A percentile compares a stretch with the other conserved stretches of the same genome.
Conservation (phyloP, 208 protist genomes). For the Leishmania lainsoni region DNA sequence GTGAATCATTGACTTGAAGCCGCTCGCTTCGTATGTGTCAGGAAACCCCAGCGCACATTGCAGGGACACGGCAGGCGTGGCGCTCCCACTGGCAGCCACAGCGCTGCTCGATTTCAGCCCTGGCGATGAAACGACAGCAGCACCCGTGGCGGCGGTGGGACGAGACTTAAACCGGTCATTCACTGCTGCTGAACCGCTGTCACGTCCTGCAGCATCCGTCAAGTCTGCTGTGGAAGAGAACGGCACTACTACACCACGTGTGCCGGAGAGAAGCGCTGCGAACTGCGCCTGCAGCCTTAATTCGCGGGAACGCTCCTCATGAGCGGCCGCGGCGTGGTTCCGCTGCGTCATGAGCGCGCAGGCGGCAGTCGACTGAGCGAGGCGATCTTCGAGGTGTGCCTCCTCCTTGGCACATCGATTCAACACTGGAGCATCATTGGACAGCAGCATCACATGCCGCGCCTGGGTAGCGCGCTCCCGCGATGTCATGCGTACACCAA, state of each 20-base stretch:
- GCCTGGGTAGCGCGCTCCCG: slow-evolving; percentile 22
- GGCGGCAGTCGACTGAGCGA: slow-evolving; percentile 29
- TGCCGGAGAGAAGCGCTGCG: slow-evolving; percentile 22
- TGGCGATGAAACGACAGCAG: neutral
- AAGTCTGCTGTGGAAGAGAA: neutral
- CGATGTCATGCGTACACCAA: slow-evolving; percentile 7
- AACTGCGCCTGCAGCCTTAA: slow-evolving; percentile 40
- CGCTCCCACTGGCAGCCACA: neutral
- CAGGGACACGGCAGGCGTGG: neutral
- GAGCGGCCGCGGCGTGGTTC: slow-evolving; percentile 19
- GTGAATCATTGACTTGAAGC: slow-evolving; percentile 63
- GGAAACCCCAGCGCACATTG: slow-evolving; percentile 53
- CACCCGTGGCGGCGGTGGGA: neutral
- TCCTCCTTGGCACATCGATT: slow-evolving; percentile 41
- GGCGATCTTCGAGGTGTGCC: slow-evolving; percentile 29
- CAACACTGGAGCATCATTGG: slow-evolving; percentile 38
- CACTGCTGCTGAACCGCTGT: neutral
- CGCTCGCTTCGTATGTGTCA: slow-evolving; percentile 55
- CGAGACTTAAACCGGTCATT: neutral
- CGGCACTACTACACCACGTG: slow-evolving; percentile 14
- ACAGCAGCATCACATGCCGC: slow-evolving; percentile 41
- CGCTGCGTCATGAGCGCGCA: slow-evolving; percentile 11
- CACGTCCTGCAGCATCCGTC: neutral
- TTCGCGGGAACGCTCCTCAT: slow-evolving; percentile 36
- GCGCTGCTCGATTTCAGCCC: neutral